Conservation (phyloP, 345 rosid species). For the Euclidium syriacum region DNA sequence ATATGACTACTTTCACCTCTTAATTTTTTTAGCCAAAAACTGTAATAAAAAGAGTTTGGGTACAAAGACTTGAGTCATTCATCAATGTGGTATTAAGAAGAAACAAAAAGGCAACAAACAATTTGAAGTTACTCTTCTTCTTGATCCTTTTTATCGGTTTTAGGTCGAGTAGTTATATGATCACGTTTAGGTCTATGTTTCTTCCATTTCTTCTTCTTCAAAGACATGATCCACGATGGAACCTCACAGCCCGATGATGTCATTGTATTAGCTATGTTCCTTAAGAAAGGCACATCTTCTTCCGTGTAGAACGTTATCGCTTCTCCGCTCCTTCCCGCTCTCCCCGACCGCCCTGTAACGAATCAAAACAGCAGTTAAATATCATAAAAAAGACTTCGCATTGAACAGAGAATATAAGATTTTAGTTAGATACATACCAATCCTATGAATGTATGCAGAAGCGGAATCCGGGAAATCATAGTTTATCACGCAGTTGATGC, state of each 20-base stretch:
- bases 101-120: background rate
- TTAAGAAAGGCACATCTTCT: conserved; percentile 65
- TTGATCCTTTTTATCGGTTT: conserved; percentile 27
- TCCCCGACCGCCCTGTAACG: conserved; percentile 70
- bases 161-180: conserved; percentile 60
- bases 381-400: background rate
- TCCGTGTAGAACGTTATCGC: conserved; percentile 80
- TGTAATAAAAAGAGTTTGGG: no score
- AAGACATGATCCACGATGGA: conserved; percentile 72
- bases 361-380: background rate
- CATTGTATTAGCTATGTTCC: conserved; percentile 86
- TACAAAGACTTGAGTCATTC: background rate
- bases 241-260: conserved; percentile 85
- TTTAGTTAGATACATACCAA: conserved; percentile 52
- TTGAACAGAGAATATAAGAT: background rate
- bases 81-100: background rate
- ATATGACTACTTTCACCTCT: no score
- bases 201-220: conserved; percentile 73
- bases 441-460: conserved; percentile 89
- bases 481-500: conserved; percentile 84
- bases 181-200: conserved; percentile 76
- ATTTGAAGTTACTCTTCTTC: conserved; percentile 9
- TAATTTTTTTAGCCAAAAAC: no score
- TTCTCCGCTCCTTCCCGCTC: conserved; percentile 93
- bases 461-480: conserved; percentile 92